Evolutionary conservation across 345 rosid genomes (phyloP), one percentile per base, ranked within the genome.

Genomic region (Conringia planisiliqua): DNA sequence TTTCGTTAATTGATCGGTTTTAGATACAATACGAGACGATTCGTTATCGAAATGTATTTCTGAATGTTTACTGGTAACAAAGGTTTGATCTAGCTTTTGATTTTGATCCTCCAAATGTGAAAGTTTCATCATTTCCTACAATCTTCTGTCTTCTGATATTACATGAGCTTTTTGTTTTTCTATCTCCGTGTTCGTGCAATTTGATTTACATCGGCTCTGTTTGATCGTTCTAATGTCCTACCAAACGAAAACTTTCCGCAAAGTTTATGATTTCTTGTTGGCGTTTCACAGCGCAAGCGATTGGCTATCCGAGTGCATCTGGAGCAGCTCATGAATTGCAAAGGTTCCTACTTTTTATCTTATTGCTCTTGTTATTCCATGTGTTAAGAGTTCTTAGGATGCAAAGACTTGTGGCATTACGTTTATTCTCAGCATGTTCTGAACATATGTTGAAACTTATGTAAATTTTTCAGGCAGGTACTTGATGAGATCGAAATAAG

Each of bases 401-500:
- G 33, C 57, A 29, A 44, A 44, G 33, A 33, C 27, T 66, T 43
- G 20, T 44, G 52, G 9, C 58, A 22, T 29, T 43, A 12, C 10
- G 17, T 11, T 52, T 38, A 7, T 43, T 24, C 14, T 0, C 24
- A 2, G 16, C 30, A 14, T 8, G 14, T 73, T 62, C 29, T 70
- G n/a, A 36, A 33, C 17, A 3, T 39, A 0, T 61, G 32, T 52
- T 47, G 40, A 40, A 52, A 4, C 24, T 24, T 50, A 64, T 78
- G 18, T 52, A 13, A 40, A 4, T 7, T 14, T 55, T 60, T 70
- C 77, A 95, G 98, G 90, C 90, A 86, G 84, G 70, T 80, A 64
- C 80, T 95, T 78, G 99, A 92, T 81, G 99, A 89, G 83, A 87
- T 92, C 56, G 97, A 92, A 77, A 92, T 92, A 77, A 83, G 96